phyloP scores from a whole-genome alignment of 306 rosid genomes.

The Hylodesmum podocarpum region DNA sequence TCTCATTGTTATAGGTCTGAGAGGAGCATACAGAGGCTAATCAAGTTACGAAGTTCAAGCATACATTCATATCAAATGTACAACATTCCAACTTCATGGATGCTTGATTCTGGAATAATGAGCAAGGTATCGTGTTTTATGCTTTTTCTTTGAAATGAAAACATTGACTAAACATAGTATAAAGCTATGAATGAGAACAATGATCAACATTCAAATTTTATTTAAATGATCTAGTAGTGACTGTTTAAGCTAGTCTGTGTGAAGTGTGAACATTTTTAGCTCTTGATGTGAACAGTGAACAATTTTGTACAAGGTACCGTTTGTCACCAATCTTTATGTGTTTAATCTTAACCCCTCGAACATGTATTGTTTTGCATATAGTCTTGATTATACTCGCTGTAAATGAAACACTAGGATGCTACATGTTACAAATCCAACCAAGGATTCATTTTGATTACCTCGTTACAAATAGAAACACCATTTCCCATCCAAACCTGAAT shows the following conservation, averaged over 20 bases:
- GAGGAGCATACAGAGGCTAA: constrained; percentile 64
- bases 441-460: background rate
- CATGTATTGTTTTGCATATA: background rate
- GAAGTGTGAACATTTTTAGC: background rate
- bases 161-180: background rate
- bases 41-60: constrained; percentile 60
- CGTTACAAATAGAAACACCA: background rate
- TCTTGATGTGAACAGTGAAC: background rate
- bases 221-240: background rate
- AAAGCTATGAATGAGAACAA: background rate
- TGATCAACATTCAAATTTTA: background rate
- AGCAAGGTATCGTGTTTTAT: constrained; percentile 52
- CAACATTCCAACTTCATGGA: constrained; percentile 86
- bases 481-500: background rate
- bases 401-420: background rate
- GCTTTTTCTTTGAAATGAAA: background rate
- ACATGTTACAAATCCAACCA: background rate
- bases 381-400: background rate
- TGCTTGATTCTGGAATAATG: constrained; percentile 87
- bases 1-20: constrained; percentile 66
- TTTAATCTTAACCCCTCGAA: background rate
- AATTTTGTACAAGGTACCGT: background rate
- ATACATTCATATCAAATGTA: constrained; percentile 56
- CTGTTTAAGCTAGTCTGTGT: background rate
- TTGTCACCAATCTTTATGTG: background rate